These are phyloP conservation scores for Leccinum uliginosum DNA, from an alignment of 768 basidiomycete species.

Conservation along the genomic window DNA sequence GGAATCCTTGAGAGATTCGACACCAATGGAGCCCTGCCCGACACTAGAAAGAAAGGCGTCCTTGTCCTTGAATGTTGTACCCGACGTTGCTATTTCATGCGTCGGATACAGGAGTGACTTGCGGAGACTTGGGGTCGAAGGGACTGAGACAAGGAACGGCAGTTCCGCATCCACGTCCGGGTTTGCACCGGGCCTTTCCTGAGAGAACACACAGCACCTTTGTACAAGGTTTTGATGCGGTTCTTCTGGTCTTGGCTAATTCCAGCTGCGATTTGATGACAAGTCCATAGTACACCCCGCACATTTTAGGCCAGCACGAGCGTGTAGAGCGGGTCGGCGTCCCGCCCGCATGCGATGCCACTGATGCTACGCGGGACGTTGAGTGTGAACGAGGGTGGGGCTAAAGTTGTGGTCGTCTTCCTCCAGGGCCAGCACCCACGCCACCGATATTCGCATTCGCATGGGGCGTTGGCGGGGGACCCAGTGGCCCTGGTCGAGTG, in stretches of 20 bases:
- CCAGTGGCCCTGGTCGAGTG: slow-evolving; percentile 35
- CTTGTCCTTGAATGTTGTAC: slow-evolving; percentile 98
- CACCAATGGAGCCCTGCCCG: slow-evolving; percentile 96
- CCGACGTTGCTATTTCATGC: slow-evolving; percentile 98
- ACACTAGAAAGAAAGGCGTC: slow-evolving; percentile 97
- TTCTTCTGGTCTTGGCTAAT: slow-evolving; percentile 97
- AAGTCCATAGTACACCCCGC: slow-evolving; percentile 99
- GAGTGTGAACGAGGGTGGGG: slow-evolving; percentile 68
- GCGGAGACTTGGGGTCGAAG: slow-evolving; percentile 84
- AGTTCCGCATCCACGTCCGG: slow-evolving; percentile 55
- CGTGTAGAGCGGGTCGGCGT: slow-evolving; percentile 71
- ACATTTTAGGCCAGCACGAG: slow-evolving; percentile 65
- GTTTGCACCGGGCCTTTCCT: slow-evolving; percentile 69
- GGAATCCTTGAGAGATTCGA: slow-evolving; percentile 89
- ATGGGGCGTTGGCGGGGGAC: neutral
- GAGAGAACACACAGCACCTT: slow-evolving; percentile 92
- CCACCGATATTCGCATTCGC: too few species aligned
- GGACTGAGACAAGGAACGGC: slow-evolving; percentile 96
- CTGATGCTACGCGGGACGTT: slow-evolving; percentile 67
- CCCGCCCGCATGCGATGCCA: slow-evolving; percentile 66
- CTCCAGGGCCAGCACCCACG: too few species aligned
- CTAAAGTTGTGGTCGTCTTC: slow-evolving; percentile 39
- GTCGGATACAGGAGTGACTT: slow-evolving; percentile 61
- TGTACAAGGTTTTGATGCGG: slow-evolving; percentile 90
- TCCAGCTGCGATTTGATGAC: slow-evolving; percentile 93